A percentile compares a stretch with the other conserved stretches of the same genome.
These are phyloP conservation scores for Heterobasidion occidentale DNA, from an alignment of 1,284 basidiomycete genomes.

Conservation along the genomic window DNA sequence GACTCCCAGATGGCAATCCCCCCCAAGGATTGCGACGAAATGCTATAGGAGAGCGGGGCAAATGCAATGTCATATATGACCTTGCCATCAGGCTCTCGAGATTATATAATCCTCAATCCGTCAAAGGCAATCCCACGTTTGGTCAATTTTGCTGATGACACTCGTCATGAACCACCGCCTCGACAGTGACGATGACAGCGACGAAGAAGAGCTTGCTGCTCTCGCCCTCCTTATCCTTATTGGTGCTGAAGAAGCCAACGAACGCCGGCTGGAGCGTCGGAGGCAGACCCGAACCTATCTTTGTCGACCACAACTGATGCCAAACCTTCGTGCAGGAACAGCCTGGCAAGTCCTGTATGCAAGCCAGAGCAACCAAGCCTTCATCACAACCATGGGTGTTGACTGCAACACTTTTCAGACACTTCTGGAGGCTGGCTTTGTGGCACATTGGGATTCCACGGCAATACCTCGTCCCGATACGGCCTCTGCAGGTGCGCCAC, in stretches of 20 bases:
- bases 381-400: constrained; percentile 40
- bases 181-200: background rate
- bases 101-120: too few species aligned
- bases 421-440: too few species aligned
- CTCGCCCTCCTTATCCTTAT: background rate
- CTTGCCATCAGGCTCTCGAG: too few species aligned
- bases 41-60: too few species aligned
- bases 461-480: too few species aligned
- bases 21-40: too few species aligned
- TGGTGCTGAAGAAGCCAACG: background rate
- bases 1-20: too few species aligned
- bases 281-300: constrained; percentile 14
- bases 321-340: constrained; percentile 24
- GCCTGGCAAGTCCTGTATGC: constrained; percentile 28
- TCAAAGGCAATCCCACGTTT: too few species aligned
- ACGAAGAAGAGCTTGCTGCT: background rate
- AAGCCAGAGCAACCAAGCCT: constrained; percentile 28
- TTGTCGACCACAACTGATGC: constrained; percentile 22
- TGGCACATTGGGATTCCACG: too few species aligned
- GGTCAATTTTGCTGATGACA: too few species aligned
- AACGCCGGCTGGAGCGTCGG: background rate
- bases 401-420: constrained; percentile 27
- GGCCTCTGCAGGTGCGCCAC: too few species aligned
- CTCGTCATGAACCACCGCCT: background rate
- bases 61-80: too few species aligned